Evolutionary conservation across 768 basidiomycete species (phyloP), one percentile per base, ranked within the genome.

Genomic region (Favolaschia claudopus): DNA sequence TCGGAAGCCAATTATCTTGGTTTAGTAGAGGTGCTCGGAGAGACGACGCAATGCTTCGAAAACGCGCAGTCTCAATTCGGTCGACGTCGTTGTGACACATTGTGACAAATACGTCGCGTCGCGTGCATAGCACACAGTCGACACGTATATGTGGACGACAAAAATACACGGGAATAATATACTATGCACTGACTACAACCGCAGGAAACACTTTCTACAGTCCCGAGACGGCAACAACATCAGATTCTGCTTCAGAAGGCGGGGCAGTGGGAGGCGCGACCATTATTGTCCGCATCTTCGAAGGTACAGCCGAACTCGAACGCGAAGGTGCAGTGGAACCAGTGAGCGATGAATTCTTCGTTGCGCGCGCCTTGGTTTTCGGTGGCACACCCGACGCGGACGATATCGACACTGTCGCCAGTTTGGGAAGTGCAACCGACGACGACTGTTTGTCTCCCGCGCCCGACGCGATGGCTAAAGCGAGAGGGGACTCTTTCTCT

Each of bases 401-500:
- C 40, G 86, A 85, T 52, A 81, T 75, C 32, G 85, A 82, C 28
- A 68, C 57, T 7, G 73, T 70, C 13, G 76, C 70, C 40, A 79
- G 65, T 60, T 83, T 83, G 13, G 77, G 71, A 20, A 77, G 56
- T 20, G 72, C 62, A 8, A 79, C 68, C 12, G 67, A 45, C 47
- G 72, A 72, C 17, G 66, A 65, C 37, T 68, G 67, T 38, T 75
- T 70, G 8, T 68, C 71, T 31, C 65, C 65, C n/a, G n/a, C n/a
- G n/a, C n/a, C n/a, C 15, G 71, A 59, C 20, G 75, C 73, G 20
- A 72, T 50, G 25, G 75, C 71, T 24, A 73, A 65, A 7, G 86
- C 83, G 56, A 82, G 86, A 46, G 89, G 83, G 10, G 89, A 91
- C 47, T 92, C 89, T 71, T 90, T 92, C 60, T 87, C 88, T 22